Conservation (phyloP, 108 stramenopile genomes). For the Pseudonitzschia delicatissima region DNA sequence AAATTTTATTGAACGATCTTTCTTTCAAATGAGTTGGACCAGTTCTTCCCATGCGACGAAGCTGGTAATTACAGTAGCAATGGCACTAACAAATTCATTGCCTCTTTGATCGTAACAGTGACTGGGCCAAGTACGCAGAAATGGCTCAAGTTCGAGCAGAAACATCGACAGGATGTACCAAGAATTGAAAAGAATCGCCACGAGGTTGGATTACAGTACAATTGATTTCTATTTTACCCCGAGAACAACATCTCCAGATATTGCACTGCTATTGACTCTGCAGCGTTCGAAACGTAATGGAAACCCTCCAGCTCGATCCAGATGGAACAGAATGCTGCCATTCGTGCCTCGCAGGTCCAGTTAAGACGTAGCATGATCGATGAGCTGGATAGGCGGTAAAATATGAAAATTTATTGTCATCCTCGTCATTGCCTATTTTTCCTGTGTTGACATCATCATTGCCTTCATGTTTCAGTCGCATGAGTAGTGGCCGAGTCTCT, state of each 20-base stretch:
- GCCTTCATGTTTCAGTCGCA: slow-evolving; percentile 13
- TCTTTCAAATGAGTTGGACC: background rate
- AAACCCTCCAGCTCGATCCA: slow-evolving; percentile 31
- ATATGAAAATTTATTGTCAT: slow-evolving; percentile 10
- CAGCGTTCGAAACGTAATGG: slow-evolving; percentile 40
- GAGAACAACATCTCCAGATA: too few species aligned
- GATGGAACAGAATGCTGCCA: slow-evolving; percentile 43
- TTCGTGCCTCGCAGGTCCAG: slow-evolving; percentile 24
- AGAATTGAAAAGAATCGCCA: background rate
- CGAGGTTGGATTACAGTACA: too few species aligned
- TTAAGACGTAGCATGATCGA: slow-evolving; percentile 35
- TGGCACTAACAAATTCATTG: too few species aligned
- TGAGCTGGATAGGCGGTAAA: slow-evolving; percentile 28
- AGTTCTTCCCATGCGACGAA: too few species aligned
- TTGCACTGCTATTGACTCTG: background rate
- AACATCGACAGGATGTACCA: background rate
- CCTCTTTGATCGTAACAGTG: slow-evolving; percentile 1
- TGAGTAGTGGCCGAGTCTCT: slow-evolving; percentile 37
- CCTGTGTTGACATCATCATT: background rate
- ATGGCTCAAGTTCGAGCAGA: slow-evolving; percentile 24
- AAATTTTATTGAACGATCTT: background rate
- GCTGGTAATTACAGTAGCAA: too few species aligned
- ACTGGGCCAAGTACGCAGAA: slow-evolving; percentile 28
- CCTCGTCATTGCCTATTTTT: background rate
- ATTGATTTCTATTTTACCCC: too few species aligned